These are phyloP conservation scores for Singerocomus rubriflavus DNA, from an alignment of 1,284 basidiomycete species.

Conservation along the genomic window DNA sequence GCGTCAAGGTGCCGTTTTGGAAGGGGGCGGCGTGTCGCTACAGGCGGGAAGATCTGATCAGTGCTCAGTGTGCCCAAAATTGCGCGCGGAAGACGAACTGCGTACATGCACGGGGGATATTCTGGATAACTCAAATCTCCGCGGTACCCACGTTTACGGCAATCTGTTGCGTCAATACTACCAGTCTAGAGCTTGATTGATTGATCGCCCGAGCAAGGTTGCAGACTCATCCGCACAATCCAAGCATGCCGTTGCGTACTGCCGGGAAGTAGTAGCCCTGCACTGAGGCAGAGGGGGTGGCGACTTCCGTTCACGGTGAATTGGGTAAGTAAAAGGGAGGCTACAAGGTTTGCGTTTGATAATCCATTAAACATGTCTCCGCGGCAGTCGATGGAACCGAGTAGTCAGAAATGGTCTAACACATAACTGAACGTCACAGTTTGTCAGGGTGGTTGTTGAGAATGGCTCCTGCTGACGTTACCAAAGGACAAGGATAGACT, in stretches of 20 bases:
- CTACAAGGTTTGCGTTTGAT: conserved; percentile 3
- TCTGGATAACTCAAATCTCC: neutral
- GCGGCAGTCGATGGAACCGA: neutral
- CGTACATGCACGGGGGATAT: neutral
- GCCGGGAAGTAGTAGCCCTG: neutral
- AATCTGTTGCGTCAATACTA: neutral
- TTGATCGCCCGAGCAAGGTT: neutral
- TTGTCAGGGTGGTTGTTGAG: conserved; percentile 4
- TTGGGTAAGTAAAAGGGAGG: neutral
- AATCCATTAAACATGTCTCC: neutral
- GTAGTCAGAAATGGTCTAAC: neutral
- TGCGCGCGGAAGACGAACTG: neutral
- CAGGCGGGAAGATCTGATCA: neutral
- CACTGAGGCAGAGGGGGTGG: neutral
- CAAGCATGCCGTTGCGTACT: conserved; percentile 9
- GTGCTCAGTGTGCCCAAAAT: neutral
- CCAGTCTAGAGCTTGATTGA: neutral
- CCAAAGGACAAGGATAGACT: neutral
- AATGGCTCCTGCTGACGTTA: neutral
- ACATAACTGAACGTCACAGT: neutral
- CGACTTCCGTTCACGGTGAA: neutral
- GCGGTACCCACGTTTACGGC: neutral
- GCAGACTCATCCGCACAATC: conserved; percentile 12
- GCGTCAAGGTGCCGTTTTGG: neutral
- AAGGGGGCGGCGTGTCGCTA: neutral